Conservation (phyloP, 495 filamentous ascomycete genomes). For the Patellaria atrata region DNA sequence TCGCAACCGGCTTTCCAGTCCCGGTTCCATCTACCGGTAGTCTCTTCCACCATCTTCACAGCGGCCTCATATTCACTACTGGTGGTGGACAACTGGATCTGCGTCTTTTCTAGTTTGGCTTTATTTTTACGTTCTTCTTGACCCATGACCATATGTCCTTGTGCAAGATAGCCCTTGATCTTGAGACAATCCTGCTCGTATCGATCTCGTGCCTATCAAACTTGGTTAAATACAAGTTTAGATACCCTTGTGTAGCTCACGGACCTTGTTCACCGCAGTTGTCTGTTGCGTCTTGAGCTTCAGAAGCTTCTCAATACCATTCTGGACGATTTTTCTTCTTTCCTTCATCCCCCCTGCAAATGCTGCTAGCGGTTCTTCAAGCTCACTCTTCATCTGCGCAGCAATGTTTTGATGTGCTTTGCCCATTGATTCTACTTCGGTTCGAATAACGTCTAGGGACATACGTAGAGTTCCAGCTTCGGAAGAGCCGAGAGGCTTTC, state of each 20-base stretch:
- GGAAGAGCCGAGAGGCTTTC: constrained; percentile 79
- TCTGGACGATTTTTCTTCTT: constrained; percentile 87
- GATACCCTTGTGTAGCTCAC: neutral
- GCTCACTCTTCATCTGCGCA: constrained; percentile 83
- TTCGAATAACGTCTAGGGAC: constrained; percentile 75
- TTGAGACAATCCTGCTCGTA: constrained; percentile 96
- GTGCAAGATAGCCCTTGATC: constrained; percentile 95
- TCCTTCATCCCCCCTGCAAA: constrained; percentile 93
- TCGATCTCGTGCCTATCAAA: constrained; percentile 60
- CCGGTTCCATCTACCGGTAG: constrained; percentile 88
- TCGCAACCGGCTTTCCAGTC: constrained; percentile 98
- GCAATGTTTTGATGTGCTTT: constrained; percentile 87
- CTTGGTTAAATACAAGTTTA: constrained; percentile 17
- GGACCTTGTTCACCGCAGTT: constrained; percentile 74
- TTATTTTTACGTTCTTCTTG: constrained; percentile 99
- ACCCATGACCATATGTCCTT: constrained; percentile 99
- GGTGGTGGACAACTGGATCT: constrained; percentile 78
- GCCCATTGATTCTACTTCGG: constrained; percentile 86
- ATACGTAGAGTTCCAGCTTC: constrained; percentile 70
- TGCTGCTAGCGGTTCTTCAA: constrained; percentile 88
- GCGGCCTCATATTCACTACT: constrained; percentile 89
- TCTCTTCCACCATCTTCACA: constrained; percentile 87
- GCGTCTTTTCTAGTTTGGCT: constrained; percentile 95
- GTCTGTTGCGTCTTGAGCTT: constrained; percentile 91
- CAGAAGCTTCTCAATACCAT: constrained; percentile 78